Percentiles rank a stretch among this genome's conserved stretches.
These are phyloP conservation scores for Neurospora sublineolata DNA, from an alignment of 495 filamentous ascomycete species.

Conservation along the genomic window DNA sequence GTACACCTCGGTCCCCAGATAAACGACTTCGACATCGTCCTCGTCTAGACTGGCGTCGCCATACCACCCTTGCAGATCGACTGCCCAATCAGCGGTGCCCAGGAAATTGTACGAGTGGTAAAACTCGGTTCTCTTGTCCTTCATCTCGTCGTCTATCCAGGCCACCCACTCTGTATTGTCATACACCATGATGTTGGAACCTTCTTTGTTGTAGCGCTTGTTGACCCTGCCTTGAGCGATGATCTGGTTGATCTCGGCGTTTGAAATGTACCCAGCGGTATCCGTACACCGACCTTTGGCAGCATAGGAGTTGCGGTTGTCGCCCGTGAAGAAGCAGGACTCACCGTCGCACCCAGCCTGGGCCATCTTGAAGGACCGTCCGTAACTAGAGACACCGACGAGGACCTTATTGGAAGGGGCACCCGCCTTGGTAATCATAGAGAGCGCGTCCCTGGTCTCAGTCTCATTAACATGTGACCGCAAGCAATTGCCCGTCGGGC, in stretches of 20 bases:
- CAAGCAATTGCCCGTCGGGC: constrained; percentile 25
- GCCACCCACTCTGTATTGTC: constrained; percentile 32
- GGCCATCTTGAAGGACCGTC: constrained; percentile 24
- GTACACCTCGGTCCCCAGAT: constrained; percentile 9
- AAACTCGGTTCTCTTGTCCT: constrained; percentile 5
- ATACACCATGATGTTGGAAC: constrained; percentile 33
- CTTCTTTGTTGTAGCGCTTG: neutral
- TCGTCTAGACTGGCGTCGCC: neutral
- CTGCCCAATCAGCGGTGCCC: constrained; percentile 33
- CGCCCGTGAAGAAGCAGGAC: constrained; percentile 10
- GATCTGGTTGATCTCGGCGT: constrained; percentile 25
- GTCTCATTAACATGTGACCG: constrained; percentile 34
- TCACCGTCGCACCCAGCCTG: neutral
- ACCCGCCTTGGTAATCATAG: constrained; percentile 42
- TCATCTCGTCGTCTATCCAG: constrained; percentile 27
- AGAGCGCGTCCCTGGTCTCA: constrained; percentile 26
- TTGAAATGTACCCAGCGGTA: constrained; percentile 23
- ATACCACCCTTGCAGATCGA: constrained; percentile 21
- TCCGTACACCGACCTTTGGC: constrained; percentile 27
- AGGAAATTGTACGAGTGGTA: constrained; percentile 22
- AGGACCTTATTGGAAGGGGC: constrained; percentile 28
- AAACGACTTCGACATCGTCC: constrained; percentile 10
- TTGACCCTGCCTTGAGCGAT: constrained; percentile 5
- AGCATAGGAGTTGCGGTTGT: constrained; percentile 4
- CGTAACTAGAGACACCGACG: constrained; percentile 30